Conservation (phyloP, 129 eudicot species). For the Scalesia atractyloides region DNA sequence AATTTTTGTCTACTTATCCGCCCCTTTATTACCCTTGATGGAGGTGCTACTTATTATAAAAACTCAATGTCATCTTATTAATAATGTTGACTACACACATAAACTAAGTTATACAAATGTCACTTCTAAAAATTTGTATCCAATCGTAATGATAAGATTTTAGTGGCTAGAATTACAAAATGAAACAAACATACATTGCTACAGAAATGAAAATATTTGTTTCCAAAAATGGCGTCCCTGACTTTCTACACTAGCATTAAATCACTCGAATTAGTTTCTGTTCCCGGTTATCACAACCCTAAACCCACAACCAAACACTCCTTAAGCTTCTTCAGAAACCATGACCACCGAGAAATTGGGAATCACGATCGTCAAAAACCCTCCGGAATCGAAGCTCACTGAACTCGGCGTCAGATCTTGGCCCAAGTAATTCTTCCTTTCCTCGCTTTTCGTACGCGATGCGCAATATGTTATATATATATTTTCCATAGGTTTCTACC, state of each 20-base stretch:
- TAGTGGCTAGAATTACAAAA: slow-evolving; percentile 22
- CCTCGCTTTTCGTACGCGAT: background rate
- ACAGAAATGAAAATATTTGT: background rate
- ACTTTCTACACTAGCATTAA: slow-evolving; percentile 6
- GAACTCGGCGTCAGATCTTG: slow-evolving; percentile 79
- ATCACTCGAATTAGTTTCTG: slow-evolving; percentile 9
- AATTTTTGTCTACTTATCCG: no score
- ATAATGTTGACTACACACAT: no score
- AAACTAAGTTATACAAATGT: no score
- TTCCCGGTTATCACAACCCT: slow-evolving; percentile 17
- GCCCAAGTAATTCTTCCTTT: slow-evolving; percentile 63
- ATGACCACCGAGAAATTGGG: slow-evolving; percentile 67
- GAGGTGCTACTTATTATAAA: no score
- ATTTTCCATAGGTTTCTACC: no score
- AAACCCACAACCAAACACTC: slow-evolving; percentile 32
- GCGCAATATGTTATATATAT: no score
- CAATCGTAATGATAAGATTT: slow-evolving; percentile 29
- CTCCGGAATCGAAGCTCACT: slow-evolving; percentile 73
- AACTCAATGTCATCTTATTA: no score
- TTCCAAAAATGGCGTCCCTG: slow-evolving; percentile 14
- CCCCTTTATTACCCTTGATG: no score
- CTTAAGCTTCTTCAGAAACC: slow-evolving; percentile 37
- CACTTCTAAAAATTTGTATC: background rate
- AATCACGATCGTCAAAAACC: slow-evolving; percentile 66
- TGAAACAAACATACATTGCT: slow-evolving; percentile 6